Evolutionary conservation across 1,139 yeast species (phyloP), one percentile per base, ranked within the genome.

Genomic region (Meyerozyma carpophila): DNA sequence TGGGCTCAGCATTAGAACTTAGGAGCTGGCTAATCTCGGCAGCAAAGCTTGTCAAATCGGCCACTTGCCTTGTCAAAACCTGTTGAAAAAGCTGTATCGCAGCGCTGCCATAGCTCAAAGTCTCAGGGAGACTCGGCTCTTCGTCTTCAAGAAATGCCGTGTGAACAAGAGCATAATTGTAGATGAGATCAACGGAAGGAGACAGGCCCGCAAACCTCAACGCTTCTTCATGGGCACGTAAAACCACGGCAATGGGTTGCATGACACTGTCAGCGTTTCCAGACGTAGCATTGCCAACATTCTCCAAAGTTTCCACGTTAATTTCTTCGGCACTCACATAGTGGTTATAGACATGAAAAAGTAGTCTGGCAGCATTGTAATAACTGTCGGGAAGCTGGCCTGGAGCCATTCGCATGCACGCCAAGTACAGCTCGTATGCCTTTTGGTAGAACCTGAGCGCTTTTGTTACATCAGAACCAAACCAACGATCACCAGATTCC

Each of bases 401-500:
- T 11, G 29, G 32, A 29, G 37, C 37, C 27, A 34, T 20, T 8
- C 37, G 25, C 14, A 34, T 34, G 37, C 26, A 18, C 5, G n/a
- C 11, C 11, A 53, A 44, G 48, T 78, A 79, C 36, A 56, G 49
- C 4, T 48, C 45, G 47, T 68, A 75, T 0, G 82, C 79, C 43
- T 67, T 64, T 50, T 77, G 79, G 55, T 76, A 79, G 52, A 78
- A 78, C 36, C 84, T 56, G 32, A 79, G 57, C 1, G 77, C 72
- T 50, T 79, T 79, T 5, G 80, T 59, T 28, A 78, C 55, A 51
- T 79, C 83, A 0, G 82, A 75, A 0, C 78, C 71, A 16, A 74
- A 57, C 83, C 83, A 79, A 44, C 83, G 58, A 50, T 79, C 84
- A 0, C 82, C 84, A 9, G 75, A 72, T 48, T 77, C 82, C 52